A percentile compares a stretch with the other conserved stretches of the same genome.
These are phyloP conservation scores for Bretziella fagacearum DNA, from an alignment of 2,329 filamentous ascomycete species.

Conservation along the genomic window DNA sequence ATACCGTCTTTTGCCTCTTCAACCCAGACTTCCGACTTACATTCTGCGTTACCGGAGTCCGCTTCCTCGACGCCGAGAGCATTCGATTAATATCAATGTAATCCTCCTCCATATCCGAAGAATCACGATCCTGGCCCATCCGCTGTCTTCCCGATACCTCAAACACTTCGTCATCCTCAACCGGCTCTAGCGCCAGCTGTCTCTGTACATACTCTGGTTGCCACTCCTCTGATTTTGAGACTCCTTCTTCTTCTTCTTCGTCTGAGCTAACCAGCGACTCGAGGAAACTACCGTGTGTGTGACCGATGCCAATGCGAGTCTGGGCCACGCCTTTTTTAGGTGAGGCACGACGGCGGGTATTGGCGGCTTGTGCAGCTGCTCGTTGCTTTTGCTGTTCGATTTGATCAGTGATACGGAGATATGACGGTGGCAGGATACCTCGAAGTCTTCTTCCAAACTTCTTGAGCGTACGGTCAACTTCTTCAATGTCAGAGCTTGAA, in stretches of 20 bases:
- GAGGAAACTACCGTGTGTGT: slow-evolving; percentile 7
- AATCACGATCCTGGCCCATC: slow-evolving; percentile 20
- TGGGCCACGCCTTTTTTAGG: slow-evolving; percentile 11
- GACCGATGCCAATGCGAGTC: slow-evolving; percentile 2
- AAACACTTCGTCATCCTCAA: slow-evolving; percentile 15
- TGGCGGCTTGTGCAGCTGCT: background rate
- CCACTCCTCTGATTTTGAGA: background rate
- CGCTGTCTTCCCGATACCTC: slow-evolving; percentile 18
- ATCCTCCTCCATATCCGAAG: slow-evolving; percentile 32
- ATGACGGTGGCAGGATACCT: slow-evolving; percentile 50
- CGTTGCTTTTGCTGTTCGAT: slow-evolving; percentile 18
- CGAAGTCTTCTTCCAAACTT: slow-evolving; percentile 30
- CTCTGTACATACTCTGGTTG: slow-evolving; percentile 10
- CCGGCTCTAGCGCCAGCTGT: slow-evolving; percentile 2
- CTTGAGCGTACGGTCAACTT: slow-evolving; percentile 8
- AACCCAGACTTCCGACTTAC: slow-evolving; percentile 16
- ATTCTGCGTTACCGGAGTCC: slow-evolving; percentile 20
- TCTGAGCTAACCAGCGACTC: slow-evolving; percentile 6
- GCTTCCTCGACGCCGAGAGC: slow-evolving; percentile 27
- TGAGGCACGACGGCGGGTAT: background rate
- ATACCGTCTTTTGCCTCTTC: slow-evolving; percentile 18
- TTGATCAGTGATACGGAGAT: slow-evolving; percentile 41
- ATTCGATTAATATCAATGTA: slow-evolving; percentile 35
- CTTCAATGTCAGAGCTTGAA: too few relatives aligned
- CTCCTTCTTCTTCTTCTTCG: slow-evolving; percentile 18